phyloP scores from a whole-genome alignment of 2,329 filamentous ascomycete genomes.

The Ophiostoma ulmi region DNA sequence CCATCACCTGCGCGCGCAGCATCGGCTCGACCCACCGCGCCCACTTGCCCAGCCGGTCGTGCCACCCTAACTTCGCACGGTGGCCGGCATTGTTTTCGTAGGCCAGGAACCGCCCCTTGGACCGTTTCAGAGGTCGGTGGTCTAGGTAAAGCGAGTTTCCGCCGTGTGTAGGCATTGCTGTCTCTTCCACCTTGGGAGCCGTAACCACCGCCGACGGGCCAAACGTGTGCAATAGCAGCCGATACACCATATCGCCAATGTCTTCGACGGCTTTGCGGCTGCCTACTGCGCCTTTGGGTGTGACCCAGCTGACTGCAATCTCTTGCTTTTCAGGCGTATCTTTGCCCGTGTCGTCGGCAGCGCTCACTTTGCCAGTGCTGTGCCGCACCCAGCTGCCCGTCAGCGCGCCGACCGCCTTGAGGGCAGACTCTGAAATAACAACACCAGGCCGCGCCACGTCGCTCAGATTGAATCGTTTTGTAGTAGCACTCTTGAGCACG shows the following conservation, averaged over 20 bases:
- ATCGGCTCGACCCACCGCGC: constrained; percentile 26
- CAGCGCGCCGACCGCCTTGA: constrained; percentile 38
- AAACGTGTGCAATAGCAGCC: constrained; percentile 41
- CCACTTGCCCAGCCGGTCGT: constrained; percentile 30
- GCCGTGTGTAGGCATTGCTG: constrained; percentile 10
- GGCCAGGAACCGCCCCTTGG: constrained; percentile 33
- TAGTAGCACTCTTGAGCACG: constrained; percentile 31
- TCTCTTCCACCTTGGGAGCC: not conserved
- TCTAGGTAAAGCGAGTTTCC: constrained; percentile 28
- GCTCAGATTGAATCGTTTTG: constrained; percentile 16
- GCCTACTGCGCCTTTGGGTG: not conserved
- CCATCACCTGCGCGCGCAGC: not conserved
- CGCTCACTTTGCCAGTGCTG: not conserved
- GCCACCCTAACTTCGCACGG: constrained; percentile 36
- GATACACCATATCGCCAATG: constrained; percentile 42
- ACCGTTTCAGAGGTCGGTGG: constrained; percentile 16
- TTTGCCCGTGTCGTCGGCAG: constrained; percentile 30
- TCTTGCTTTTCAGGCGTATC: constrained; percentile 20
- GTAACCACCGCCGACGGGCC: constrained; percentile 24
- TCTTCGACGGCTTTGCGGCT: constrained; percentile 33
- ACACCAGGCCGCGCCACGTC: not conserved
- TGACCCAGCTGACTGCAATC: constrained; percentile 25
- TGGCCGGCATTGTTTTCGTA: constrained; percentile 32
- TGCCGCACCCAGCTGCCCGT: constrained; percentile 38
- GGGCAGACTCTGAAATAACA: constrained; percentile 17